phyloP scores from a whole-genome alignment of 2,329 filamentous ascomycete genomes.

The Trichophyton equinum region DNA sequence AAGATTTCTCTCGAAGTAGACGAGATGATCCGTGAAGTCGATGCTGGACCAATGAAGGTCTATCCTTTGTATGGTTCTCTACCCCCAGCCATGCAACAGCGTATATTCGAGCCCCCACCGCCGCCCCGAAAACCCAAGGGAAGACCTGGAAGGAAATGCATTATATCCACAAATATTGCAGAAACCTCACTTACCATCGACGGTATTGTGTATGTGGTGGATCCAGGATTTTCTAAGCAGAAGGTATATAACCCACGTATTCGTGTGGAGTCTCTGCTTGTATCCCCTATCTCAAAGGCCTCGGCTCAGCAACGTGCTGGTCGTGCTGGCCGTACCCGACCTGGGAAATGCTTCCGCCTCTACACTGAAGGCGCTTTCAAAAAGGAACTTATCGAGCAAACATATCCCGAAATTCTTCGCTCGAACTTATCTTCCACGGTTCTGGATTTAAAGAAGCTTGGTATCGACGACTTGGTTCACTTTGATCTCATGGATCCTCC shows the following conservation, averaged over 20 bases:
- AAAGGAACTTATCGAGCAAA: constrained; percentile 94
- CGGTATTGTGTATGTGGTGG: constrained; percentile 98
- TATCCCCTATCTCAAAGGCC: constrained; percentile 94
- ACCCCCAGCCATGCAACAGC: constrained; percentile 84
- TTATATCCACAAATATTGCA: constrained; percentile 94
- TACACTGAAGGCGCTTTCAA: constrained; percentile 96
- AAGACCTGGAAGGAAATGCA: constrained; percentile 79
- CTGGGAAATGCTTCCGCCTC: constrained; percentile 93
- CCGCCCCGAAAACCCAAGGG: constrained; percentile 59
- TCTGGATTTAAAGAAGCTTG: constrained; percentile 91
- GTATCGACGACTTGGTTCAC: constrained; percentile 88
- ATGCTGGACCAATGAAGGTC: constrained; percentile 76
- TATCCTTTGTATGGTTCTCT: constrained; percentile 92
- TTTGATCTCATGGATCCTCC: constrained; percentile 99
- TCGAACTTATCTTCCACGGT: constrained; percentile 94
- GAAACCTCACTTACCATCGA: constrained; percentile 97
- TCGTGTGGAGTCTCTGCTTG: constrained; percentile 89
- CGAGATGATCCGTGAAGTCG: constrained; percentile 81
- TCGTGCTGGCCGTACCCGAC: constrained; percentile 96
- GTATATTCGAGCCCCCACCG: constrained; percentile 86
- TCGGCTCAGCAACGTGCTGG: constrained; percentile 94
- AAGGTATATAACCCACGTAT: constrained; percentile 98
- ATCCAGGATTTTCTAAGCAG: constrained; percentile 97
- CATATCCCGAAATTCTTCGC: constrained; percentile 86
- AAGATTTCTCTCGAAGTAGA: constrained; percentile 86